Evolutionary conservation across 345 rosid genomes (phyloP), one percentile per base, ranked within the genome.

Genomic region (Mangifera indica): DNA sequence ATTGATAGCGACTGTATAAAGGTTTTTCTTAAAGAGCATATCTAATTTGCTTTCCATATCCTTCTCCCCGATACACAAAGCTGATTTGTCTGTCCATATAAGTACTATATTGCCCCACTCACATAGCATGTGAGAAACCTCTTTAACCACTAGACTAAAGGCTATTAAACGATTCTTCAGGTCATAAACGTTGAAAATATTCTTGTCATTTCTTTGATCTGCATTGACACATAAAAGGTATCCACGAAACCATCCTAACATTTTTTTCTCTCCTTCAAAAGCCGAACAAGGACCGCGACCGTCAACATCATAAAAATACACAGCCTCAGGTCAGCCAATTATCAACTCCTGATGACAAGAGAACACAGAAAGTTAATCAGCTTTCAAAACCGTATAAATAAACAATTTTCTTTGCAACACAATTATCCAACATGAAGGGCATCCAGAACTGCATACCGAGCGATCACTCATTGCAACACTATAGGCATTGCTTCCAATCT

Each of bases 241-340:
- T 63, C 99, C 98, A 62, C 99, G 93, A 72, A 91, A 92, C 99
- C 99, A 95, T 17, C 99, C 98, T 45, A 92, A 66, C 61, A 89
- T 84, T 69, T 86, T 91, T 85, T 92, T 95, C 87, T 95, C 97
- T 60, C 99, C 99, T 77, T 92, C 98, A 80, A 95, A 95, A 63
- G 98, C 99, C 99, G 98, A 91, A 78, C 99, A 95, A 40, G 99
- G 99, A 78, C 98, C 99, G 37, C 98, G 97, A 11, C 99, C 99
- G 81, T 95, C 99, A 78, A 92, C 87, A 76, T 95, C 98, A 48
- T 91, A 95, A 81, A 95, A 92, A 67, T 88, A 95, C 52, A 95
- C 97, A 71, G 99, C 99, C 83, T 95, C 99, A 34, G 93, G 92
- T 60, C 94, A 86, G 65, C 99, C 99, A 78, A 92, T 77, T 76